These are phyloP conservation scores for Alternaria burnsii DNA, from an alignment of 2,329 filamentous ascomycete species.

Conservation along the genomic window DNA sequence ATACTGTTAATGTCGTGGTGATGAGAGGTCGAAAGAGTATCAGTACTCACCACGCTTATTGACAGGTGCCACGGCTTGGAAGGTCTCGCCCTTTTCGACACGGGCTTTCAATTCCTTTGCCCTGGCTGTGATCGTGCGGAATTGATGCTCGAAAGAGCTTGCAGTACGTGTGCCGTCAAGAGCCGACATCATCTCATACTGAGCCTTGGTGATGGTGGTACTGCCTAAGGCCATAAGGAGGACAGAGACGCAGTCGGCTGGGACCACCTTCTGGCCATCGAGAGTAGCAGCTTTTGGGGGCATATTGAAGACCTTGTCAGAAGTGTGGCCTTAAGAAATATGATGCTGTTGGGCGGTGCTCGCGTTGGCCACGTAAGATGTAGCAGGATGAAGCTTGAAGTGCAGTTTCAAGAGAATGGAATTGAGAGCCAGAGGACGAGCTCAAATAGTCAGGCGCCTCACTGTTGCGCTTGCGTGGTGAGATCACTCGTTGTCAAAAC, in stretches of 20 bases:
- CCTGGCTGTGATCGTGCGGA: conserved; percentile 33
- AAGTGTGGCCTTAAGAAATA: not conserved
- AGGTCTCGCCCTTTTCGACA: conserved; percentile 33
- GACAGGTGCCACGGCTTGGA: conserved; percentile 29
- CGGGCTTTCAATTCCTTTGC: conserved; percentile 43
- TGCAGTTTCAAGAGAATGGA: conserved; percentile 11
- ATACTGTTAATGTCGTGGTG: conserved; percentile 4
- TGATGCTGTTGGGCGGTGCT: not conserved
- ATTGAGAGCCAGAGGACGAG: not conserved
- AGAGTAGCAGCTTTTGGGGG: conserved; percentile 18
- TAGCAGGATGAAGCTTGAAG: not conserved
- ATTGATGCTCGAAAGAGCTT: conserved; percentile 36
- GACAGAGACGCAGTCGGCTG: conserved; percentile 35
- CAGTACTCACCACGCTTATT: conserved; percentile 36
- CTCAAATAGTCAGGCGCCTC: conserved; percentile 9
- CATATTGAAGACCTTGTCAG: conserved; percentile 19
- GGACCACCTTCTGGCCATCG: conserved; percentile 24
- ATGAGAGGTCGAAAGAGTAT: not conserved
- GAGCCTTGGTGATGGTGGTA: conserved; percentile 19
- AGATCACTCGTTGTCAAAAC: conserved; percentile 15
- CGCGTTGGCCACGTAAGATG: not conserved
- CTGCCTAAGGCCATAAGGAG: conserved; percentile 30
- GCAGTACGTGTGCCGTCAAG: conserved; percentile 38
- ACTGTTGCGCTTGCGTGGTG: not conserved
- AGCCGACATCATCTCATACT: conserved; percentile 42